Conservation (phyloP, 2,329 filamentous ascomycete genomes). For the Alternaria viburni region DNA sequence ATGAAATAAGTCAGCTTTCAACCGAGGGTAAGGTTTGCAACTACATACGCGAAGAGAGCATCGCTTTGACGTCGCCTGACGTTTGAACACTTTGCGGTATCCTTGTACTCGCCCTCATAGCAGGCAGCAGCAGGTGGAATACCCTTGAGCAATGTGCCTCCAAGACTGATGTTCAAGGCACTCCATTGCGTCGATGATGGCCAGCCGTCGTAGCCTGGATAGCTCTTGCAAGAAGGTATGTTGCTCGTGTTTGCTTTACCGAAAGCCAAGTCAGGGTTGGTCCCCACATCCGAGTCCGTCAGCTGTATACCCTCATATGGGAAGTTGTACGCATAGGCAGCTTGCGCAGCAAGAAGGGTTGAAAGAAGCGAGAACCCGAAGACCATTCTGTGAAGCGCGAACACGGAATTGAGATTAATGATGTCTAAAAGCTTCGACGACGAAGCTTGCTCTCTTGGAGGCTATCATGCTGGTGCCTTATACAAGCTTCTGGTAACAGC, state of each 20-base stretch:
- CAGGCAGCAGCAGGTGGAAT: constrained; percentile 37
- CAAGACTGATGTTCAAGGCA: constrained; percentile 30
- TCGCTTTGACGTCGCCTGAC: constrained; percentile 14
- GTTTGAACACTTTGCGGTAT: constrained; percentile 22
- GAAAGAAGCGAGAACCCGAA: neutral
- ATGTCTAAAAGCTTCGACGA: too few species aligned
- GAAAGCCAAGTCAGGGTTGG: constrained; percentile 32
- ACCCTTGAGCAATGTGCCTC: constrained; percentile 28
- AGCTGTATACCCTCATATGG: constrained; percentile 31
- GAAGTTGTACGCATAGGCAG: constrained; percentile 29
- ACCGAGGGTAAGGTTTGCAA: neutral
- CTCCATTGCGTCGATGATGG: constrained; percentile 29
- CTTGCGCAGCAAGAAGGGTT: neutral
- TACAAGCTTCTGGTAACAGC: neutral
- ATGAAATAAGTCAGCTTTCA: neutral
- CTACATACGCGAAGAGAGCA: constrained; percentile 28
- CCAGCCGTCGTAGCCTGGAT: constrained; percentile 34
- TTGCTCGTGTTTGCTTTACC: constrained; percentile 13
- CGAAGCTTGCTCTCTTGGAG: neutral
- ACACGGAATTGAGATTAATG: neutral
- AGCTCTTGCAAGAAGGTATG: constrained; percentile 28
- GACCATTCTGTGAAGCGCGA: neutral
- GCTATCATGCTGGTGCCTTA: neutral
- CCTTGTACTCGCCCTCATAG: constrained; percentile 29
- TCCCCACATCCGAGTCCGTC: constrained; percentile 23